Base-by-base conservation (phyloP, 768 basidiomycete species). In the Holtermanniella nyarrowii region DNA sequence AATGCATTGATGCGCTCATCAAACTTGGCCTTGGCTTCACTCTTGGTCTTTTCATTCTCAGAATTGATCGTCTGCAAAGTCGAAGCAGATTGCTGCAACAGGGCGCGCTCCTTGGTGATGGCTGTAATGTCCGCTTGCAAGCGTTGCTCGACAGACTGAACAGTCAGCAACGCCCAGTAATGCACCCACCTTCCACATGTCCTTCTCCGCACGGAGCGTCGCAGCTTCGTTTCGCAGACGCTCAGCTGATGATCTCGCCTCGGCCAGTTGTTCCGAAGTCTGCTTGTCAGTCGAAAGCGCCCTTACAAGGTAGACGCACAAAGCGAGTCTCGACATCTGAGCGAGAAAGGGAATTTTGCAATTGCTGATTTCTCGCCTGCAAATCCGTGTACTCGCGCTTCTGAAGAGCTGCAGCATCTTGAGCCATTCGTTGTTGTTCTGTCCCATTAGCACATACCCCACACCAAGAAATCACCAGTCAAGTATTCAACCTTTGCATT, bases 41-140 rank as follows among this genome's bases (percentile, higher is more conserved):
- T 82, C 4, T 83, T 81, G 0, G 85, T 84, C 46, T 82, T 78
- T 65, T 91, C 88, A 5, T 87, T 76, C 60, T 95, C 91, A 50
- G 80, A 80, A 61, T 88, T 86, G 81, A 95, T 88, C 63, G 80
- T 84, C 72, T 90, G 88, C 21, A 93, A 82, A 64, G 87, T 91
- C 22, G 78, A 75, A 81, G 93, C 88, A 23, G 95, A 77, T 66
- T 90, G 87, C 1, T 86, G 81, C 2, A 95, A 76, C 54, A 86
- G 84, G 0, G 88, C 82, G 10, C 88, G 81, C 63, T 95, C 91
- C 61, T 82, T 75, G 13, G 84, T 75, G 3, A 95, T 75, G 0
- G 77, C 78, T 68, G 82, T 81, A 73, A 95, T 90, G 70, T 96
- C 89, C 44, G 88, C 83, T 2, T 84, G 79, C 13, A 97, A 76